Evolutionary conservation across 495 filamentous ascomycete species (phyloP).

Genomic region (Aspergillus bertholletiae): DNA sequence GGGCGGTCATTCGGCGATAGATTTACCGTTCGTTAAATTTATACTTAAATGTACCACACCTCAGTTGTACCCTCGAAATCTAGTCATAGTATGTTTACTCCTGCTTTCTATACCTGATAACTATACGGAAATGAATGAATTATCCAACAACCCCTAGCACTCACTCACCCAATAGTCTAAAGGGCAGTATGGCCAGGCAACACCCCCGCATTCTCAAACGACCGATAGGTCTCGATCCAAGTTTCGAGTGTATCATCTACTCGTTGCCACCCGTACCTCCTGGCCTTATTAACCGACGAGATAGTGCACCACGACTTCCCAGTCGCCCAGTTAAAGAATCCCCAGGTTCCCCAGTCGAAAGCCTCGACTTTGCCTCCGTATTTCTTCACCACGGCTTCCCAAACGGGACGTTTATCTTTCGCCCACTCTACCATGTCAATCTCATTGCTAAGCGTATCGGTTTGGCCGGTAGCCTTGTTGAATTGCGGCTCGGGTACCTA

Average conservation of each 20-base stretch:
- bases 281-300: constrained; percentile 22
- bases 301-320: constrained; percentile 20
- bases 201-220: constrained; percentile 20
- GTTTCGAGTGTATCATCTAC: constrained; percentile 15
- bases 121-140: too few relatives aligned
- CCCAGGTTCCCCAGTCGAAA: constrained; percentile 26
- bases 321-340: constrained; percentile 22
- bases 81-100: neutral
- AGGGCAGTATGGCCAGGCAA: constrained; percentile 12
- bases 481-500: constrained; percentile 16
- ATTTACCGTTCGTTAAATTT: too few relatives aligned
- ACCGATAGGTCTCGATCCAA: constrained; percentile 22
- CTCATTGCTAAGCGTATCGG: constrained; percentile 14
- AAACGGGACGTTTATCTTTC: constrained; percentile 23
- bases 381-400: constrained; percentile 24
- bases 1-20: too few relatives aligned
- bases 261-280: constrained; percentile 20
- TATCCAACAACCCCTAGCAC: too few relatives aligned
- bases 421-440: constrained; percentile 27
- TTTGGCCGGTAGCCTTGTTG: constrained; percentile 12
- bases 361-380: constrained; percentile 17
- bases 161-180: neutral
- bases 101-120: too few relatives aligned
- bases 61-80: neutral
- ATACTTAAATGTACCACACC: too few relatives aligned